A percentile compares a stretch with the other conserved stretches of the same genome.
phyloP scores from a whole-genome alignment of 768 basidiomycete genomes.

The Podaxis pistillaris region DNA sequence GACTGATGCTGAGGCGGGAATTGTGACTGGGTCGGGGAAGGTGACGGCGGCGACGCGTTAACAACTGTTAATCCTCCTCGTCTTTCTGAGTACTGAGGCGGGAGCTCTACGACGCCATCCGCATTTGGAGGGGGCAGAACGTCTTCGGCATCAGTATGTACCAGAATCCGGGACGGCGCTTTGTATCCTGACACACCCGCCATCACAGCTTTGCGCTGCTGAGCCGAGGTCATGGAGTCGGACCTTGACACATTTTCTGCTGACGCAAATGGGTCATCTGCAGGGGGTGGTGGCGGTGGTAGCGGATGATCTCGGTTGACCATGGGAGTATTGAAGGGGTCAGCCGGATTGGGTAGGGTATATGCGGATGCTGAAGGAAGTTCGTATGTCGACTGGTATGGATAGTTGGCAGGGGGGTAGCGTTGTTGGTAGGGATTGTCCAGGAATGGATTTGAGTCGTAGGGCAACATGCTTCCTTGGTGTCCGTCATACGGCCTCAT shows the following conservation, averaged over 20 bases:
- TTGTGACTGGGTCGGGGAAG: not conserved
- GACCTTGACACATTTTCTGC: constrained; percentile 21
- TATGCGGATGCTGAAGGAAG: constrained; percentile 19
- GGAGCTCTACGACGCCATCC: constrained; percentile 66
- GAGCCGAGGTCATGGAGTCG: constrained; percentile 31
- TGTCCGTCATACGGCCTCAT: not conserved
- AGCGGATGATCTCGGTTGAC: constrained; percentile 6
- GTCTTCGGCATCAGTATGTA: constrained; percentile 73
- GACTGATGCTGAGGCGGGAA: not conserved
- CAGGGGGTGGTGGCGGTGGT: not conserved
- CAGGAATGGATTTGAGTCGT: constrained; percentile 26
- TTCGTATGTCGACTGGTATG: constrained; percentile 17
- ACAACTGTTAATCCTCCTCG: constrained; percentile 30
- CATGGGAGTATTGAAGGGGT: constrained; percentile 16
- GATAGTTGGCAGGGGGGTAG: constrained; percentile 13
- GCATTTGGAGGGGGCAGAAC: constrained; percentile 37
- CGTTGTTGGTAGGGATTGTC: constrained; percentile 20
- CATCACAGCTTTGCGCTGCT: constrained; percentile 54
- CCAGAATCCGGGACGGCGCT: constrained; percentile 50
- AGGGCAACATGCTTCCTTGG: constrained; percentile 14
- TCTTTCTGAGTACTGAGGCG: constrained; percentile 66
- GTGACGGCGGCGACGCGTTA: constrained; percentile 7
- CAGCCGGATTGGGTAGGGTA: constrained; percentile 21
- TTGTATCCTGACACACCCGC: constrained; percentile 43
- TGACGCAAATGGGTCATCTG: constrained; percentile 14